Conservation (phyloP, 768 basidiomycete genomes). For the Tylopilus intermedius region DNA sequence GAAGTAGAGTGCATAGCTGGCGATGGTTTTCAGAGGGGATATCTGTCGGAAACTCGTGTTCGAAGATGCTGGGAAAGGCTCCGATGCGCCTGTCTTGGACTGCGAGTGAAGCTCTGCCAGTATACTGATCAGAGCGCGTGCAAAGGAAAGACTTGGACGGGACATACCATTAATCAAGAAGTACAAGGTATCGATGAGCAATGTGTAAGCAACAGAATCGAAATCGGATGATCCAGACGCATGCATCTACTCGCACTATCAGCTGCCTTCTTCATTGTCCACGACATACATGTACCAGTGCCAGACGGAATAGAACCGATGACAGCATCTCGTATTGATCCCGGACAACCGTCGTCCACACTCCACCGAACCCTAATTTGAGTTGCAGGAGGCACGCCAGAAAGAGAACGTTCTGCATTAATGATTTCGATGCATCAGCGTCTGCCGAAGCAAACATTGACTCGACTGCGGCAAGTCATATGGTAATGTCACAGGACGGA, state of each 20-base stretch:
- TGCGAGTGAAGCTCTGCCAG: slow-evolving; percentile 58
- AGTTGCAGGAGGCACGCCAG: slow-evolving; percentile 70
- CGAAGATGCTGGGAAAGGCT: slow-evolving; percentile 54
- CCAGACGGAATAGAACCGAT: slow-evolving; percentile 42
- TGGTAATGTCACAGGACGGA: too few relatives aligned
- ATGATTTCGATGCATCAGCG: slow-evolving; percentile 20
- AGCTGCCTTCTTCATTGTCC: slow-evolving; percentile 6
- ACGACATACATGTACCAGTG: slow-evolving; percentile 40
- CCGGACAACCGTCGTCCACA: slow-evolving; percentile 51
- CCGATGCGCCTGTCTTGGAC: slow-evolving; percentile 43
- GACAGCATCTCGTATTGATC: slow-evolving; percentile 42
- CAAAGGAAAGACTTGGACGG: too few relatives aligned
- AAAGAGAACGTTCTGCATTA: slow-evolving; percentile 47
- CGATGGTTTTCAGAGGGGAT: slow-evolving; percentile 52
- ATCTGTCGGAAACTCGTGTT: slow-evolving; percentile 50
- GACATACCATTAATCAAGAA: slow-evolving; percentile 67
- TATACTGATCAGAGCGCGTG: background rate
- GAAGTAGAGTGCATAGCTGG: slow-evolving; percentile 56
- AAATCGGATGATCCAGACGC: slow-evolving; percentile 45
- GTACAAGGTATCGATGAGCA: slow-evolving; percentile 70
- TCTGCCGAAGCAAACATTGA: slow-evolving; percentile 27
- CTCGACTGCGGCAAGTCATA: slow-evolving; percentile 36
- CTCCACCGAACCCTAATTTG: slow-evolving; percentile 56
- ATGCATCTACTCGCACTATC: slow-evolving; percentile 40
- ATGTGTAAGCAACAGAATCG: slow-evolving; percentile 55